Percentiles rank a stretch among this genome's conserved stretches.
phyloP scores from a whole-genome alignment of 2,329 filamentous ascomycete species.

The Calonectria pauciramosa region DNA sequence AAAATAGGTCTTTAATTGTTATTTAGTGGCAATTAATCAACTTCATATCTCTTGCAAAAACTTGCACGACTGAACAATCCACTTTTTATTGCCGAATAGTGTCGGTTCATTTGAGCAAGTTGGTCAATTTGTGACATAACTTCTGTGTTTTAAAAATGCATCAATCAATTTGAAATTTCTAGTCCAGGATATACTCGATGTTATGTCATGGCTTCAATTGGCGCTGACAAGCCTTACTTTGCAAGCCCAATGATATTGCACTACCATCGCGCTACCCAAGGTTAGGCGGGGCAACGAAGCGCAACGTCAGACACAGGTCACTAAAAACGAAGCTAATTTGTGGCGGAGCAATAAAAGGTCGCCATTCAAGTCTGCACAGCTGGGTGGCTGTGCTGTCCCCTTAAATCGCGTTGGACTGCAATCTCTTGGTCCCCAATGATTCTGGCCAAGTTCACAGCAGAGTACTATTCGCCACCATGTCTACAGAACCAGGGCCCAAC shows the following conservation, averaged over 20 bases:
- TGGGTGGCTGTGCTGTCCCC: background rate
- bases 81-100: background rate
- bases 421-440: background rate
- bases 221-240: background rate
- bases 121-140: background rate
- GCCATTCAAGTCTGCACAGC: background rate
- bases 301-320: background rate
- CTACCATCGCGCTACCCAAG: background rate
- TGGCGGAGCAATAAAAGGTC: background rate
- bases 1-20: background rate
- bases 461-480: background rate
- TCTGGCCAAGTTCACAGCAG: too few species aligned
- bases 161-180: background rate
- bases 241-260: too few species aligned
- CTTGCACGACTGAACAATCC: too few species aligned
- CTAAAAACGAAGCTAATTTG: background rate
- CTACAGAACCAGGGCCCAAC: background rate
- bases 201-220: background rate
- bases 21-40: background rate
- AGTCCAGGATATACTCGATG: too few species aligned
- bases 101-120: background rate
- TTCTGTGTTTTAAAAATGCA: background rate
- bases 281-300: background rate
- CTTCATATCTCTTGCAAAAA: too few species aligned
- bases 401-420: background rate